A percentile compares a stretch with the other conserved stretches of the same genome.
Conservation (phyloP, 116 monocot species). For the Papilionanthe hybrid region DNA sequence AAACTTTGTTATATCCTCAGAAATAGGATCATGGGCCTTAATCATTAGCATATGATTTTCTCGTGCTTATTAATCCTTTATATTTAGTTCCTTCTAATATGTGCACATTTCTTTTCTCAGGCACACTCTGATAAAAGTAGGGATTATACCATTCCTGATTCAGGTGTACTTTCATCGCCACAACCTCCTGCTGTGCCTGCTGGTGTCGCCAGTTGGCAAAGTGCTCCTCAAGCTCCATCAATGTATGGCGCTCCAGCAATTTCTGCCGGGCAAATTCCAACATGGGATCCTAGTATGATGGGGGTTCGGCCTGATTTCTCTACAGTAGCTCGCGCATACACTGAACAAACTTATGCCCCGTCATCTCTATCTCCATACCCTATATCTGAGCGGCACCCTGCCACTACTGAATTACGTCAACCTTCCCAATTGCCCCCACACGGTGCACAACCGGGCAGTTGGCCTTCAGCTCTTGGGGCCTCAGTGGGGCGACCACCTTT, state of each 20-base stretch:
- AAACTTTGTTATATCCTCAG: no score
- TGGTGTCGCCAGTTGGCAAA: neutral
- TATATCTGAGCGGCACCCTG: neutral
- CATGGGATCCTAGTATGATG: constrained; percentile 3
- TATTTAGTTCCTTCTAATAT: no score
- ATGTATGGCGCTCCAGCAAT: neutral
- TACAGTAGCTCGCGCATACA: neutral
- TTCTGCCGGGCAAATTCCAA: neutral
- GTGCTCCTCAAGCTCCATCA: neutral
- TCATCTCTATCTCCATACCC: neutral
- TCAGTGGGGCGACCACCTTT: neutral
- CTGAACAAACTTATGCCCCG: neutral
- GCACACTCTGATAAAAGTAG: no score
- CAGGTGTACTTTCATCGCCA: neutral
- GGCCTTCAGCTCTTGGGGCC: neutral
- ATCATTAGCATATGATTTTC: no score
- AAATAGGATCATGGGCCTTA: no score
- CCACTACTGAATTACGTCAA: neutral
- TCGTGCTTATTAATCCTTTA: no score
- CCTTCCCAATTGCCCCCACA: neutral
- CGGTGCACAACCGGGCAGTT: neutral
- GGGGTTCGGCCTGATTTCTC: neutral
- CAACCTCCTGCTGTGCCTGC: neutral
- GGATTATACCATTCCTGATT: neutral
- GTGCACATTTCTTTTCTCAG: no score